Evolutionary conservation across 495 filamentous ascomycete genomes (phyloP).

Genomic region (Chaetomidium leptoderma): DNA sequence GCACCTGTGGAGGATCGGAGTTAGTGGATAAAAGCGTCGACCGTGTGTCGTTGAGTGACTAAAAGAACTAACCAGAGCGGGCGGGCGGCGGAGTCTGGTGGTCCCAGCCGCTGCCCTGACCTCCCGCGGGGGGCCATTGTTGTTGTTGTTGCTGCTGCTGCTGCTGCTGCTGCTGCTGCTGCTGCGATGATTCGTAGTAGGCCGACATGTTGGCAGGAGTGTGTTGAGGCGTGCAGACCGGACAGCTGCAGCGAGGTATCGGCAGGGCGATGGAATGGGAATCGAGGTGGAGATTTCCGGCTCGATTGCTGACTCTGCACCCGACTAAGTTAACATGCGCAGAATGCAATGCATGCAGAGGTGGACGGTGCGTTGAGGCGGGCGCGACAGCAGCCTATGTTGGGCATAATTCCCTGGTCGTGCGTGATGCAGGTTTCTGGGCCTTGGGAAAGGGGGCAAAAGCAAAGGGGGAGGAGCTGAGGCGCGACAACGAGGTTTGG

Average conservation of each 20-base stretch:
- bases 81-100: slow-evolving; percentile 83
- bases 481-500: slow-evolving; percentile 16
- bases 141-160: too few relatives aligned
- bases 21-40: slow-evolving; percentile 31
- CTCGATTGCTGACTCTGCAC: slow-evolving; percentile 19
- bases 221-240: slow-evolving; percentile 27
- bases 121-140: slow-evolving; percentile 72
- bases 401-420: slow-evolving; percentile 10
- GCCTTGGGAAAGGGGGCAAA: slow-evolving; percentile 10
- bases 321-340: slow-evolving; percentile 14
- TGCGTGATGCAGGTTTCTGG: slow-evolving; percentile 9
- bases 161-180: too few relatives aligned
- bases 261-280: slow-evolving; percentile 6
- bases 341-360: slow-evolving; percentile 8
- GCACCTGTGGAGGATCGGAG: slow-evolving; percentile 53
- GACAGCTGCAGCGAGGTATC: slow-evolving; percentile 35
- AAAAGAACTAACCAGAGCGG: slow-evolving; percentile 63
- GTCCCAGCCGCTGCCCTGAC: slow-evolving; percentile 58
- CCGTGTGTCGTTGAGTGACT: slow-evolving; percentile 14
- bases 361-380: slow-evolving; percentile 2
- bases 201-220: slow-evolving; percentile 56
- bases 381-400: slow-evolving; percentile 24
- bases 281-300: slow-evolving; percentile 16
- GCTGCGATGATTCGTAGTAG: slow-evolving; percentile 87
- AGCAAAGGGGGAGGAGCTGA: slow-evolving; percentile 12